phyloP scores from a whole-genome alignment of 1,284 basidiomycete genomes.

The Austroboletus novae-zelandiae region DNA sequence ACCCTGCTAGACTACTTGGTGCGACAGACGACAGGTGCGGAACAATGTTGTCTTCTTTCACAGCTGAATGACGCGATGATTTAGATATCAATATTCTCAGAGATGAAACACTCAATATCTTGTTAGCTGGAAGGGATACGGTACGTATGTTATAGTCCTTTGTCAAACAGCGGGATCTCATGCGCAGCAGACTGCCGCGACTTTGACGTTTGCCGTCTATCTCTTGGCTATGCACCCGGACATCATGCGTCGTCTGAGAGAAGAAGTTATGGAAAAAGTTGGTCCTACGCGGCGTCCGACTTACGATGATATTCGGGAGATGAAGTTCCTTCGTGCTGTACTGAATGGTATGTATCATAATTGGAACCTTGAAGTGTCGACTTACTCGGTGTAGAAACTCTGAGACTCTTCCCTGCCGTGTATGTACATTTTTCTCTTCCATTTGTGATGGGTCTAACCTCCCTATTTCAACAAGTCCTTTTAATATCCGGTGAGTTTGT shows the following conservation, averaged over 20 bases:
- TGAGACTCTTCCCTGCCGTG: constrained; percentile 62
- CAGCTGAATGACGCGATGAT: constrained; percentile 31
- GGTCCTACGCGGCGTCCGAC: constrained; percentile 45
- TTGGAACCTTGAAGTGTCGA: background rate
- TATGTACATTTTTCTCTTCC: constrained; percentile 27
- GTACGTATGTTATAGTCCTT: constrained; percentile 19
- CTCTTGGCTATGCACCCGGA: constrained; percentile 51
- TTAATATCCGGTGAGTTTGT: constrained; percentile 41
- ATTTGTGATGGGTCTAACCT: background rate
- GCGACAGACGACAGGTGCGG: constrained; percentile 45
- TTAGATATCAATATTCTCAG: constrained; percentile 35
- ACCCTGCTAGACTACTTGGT: constrained; percentile 53
- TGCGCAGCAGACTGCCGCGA: constrained; percentile 44
- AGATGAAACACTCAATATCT: constrained; percentile 42
- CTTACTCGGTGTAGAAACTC: constrained; percentile 42
- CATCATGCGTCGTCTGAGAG: constrained; percentile 45
- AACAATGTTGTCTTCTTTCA: constrained; percentile 15
- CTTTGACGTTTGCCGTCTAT: constrained; percentile 53
- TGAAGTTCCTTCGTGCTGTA: constrained; percentile 59
- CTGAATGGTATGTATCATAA: constrained; percentile 48
- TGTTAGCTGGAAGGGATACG: constrained; percentile 45
- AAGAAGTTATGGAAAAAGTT: constrained; percentile 52
- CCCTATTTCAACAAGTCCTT: constrained; percentile 38
- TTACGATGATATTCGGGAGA: constrained; percentile 52
- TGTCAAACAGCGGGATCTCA: constrained; percentile 17